Evolutionary conservation across 1,139 yeast species (phyloP).

Genomic region (Zhuliangozyma parablackwelliae): DNA sequence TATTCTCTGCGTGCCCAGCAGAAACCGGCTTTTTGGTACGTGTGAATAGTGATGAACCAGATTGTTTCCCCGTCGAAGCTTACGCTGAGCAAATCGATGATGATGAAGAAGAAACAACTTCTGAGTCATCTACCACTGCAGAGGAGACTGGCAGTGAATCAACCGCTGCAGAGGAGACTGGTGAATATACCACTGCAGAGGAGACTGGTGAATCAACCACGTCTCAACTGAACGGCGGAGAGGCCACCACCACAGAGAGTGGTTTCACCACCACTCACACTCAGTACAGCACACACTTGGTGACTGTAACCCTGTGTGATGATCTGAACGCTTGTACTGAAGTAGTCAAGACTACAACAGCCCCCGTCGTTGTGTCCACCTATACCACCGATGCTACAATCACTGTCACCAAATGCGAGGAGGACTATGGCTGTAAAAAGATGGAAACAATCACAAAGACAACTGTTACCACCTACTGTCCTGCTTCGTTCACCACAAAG

Average conservation of each 20-base stretch:
- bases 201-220: conserved; percentile 2
- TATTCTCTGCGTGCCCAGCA: conserved; percentile 13
- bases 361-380: conserved; percentile 4
- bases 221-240: neutral
- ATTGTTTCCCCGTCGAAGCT: neutral
- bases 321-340: conserved; percentile 1
- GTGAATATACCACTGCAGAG: neutral
- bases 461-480: conserved; percentile 10
- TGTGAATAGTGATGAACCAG: conserved; percentile 9
- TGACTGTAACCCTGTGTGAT: conserved; percentile 1
- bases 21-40: conserved; percentile 12
- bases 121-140: no score
- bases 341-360: conserved; percentile 1
- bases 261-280: neutral
- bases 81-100: conserved; percentile 5
- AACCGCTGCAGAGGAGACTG: no score
- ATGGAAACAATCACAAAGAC: conserved; percentile 5
- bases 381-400: conserved; percentile 4
- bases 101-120: no score
- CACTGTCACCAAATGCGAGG: conserved; percentile 10
- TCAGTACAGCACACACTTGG: no score
- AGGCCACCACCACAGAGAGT: neutral
- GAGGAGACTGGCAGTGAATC: conserved; percentile 2
- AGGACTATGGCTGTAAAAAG: neutral
- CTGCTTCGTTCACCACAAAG: conserved; percentile 6